Conservation (phyloP, 306 rosid genomes). For the Prinsepia uniflora region DNA sequence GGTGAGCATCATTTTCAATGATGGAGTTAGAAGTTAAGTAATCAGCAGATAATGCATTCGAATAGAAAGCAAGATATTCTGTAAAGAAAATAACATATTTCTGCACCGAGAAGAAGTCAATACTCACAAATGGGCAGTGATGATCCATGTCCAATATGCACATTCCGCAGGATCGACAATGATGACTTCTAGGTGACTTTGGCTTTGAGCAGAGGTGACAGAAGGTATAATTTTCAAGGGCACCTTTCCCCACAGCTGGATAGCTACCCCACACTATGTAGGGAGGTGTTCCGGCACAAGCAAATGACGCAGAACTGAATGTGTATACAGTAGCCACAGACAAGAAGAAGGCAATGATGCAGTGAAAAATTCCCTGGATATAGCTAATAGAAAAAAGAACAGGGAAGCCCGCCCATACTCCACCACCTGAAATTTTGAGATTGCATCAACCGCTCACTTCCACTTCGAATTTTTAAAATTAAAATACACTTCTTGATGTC, state of each 20-base stretch:
- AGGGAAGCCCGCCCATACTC: constrained; percentile 79
- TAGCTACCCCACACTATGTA: constrained; percentile 76
- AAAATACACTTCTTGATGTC: background rate
- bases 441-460: background rate
- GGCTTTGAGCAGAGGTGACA: constrained; percentile 82
- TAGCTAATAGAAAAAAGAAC: constrained; percentile 57
- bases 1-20: background rate
- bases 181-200: constrained; percentile 90
- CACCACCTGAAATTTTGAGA: constrained; percentile 68
- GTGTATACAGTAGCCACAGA: constrained; percentile 59
- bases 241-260: constrained; percentile 74
- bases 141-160: constrained; percentile 97
- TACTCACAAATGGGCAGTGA: constrained; percentile 97
- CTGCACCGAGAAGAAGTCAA: constrained; percentile 4
- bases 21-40: background rate
- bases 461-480: background rate
- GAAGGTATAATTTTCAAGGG: constrained; percentile 76
- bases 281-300: constrained; percentile 77
- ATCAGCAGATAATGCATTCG: background rate
- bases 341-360: constrained; percentile 46
- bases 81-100: background rate
- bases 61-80: background rate
- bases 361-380: constrained; percentile 63
- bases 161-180: constrained; percentile 78
- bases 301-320: constrained; percentile 70